Evolutionary conservation across 2,329 filamentous ascomycete species (phyloP), one percentile per base, ranked within the genome.

Genomic region (Aspergillus aculeatus): DNA sequence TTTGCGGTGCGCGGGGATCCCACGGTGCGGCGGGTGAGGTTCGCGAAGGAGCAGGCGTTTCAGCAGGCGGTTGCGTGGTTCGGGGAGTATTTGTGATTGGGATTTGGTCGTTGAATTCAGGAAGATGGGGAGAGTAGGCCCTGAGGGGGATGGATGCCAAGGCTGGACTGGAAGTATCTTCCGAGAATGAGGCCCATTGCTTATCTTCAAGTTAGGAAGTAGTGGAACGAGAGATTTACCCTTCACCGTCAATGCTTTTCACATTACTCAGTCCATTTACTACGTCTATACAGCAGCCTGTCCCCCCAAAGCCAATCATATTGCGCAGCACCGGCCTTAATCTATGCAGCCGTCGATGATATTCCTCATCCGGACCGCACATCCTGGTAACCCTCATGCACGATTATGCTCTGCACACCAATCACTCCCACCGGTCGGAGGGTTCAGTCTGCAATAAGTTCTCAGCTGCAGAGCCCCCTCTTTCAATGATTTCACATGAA

Each of bases 21-120:
- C n/a, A 80, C 68, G 50, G 79, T 85, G 58, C 81, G 81, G 71
- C 60, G 77, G 26, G 73, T 83, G 68, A 85, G 81, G 69, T 92
- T 83, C 67, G 87, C 89, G 14, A 92, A 89, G 80, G 89, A 94
- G 75, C 84, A 88, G 73, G 89, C 90, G 1, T 92, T 93, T 70
- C 66, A 81, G 55, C 90, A 94, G 78, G 89, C 90, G 16, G 82
- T 91, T 51, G 71, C 81, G 50, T 94, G 90, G 90, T 91, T 74
- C 29, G 57, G 69, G 32, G 50, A 66, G 48, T 32, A 44, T 14
- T 31, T 55, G 44, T 48, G 41, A 29, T 29, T 26, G 7, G 38
- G 38, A n/a, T 16, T 41, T 41, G 16, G 14, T 5, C 3, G 21
- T 23, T 23, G 21, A 23, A 23, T 23, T 23, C 21, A 23, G 21